These are phyloP conservation scores for Colletotrichum navitas DNA, from an alignment of 2,329 filamentous ascomycete genomes.

Conservation along the genomic window DNA sequence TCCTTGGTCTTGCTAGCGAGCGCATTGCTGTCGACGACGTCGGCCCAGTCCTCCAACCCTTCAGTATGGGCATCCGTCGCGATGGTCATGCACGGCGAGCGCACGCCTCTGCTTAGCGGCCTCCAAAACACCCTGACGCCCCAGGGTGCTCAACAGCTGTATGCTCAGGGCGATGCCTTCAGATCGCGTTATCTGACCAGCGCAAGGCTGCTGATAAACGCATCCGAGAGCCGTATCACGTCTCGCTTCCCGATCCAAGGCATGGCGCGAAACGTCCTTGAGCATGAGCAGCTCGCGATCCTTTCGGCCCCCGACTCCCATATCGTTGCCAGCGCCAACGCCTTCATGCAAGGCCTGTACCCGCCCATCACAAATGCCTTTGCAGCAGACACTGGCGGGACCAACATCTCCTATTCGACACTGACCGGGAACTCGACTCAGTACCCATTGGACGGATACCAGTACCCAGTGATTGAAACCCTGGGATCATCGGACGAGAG, in stretches of 20 bases:
- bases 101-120: constrained; percentile 56
- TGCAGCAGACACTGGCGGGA: constrained; percentile 53
- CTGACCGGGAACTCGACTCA: constrained; percentile 69
- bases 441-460: constrained; percentile 82
- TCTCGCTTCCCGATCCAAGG: constrained; percentile 56
- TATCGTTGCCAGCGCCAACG: constrained; percentile 76
- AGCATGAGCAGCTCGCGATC: constrained; percentile 62
- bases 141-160: constrained; percentile 66
- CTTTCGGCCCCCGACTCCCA: constrained; percentile 57
- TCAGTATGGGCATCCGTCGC: constrained; percentile 64
- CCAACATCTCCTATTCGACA: constrained; percentile 40
- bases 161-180: constrained; percentile 61
- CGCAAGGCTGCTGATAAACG: constrained; percentile 44
- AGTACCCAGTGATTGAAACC: constrained; percentile 77
- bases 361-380: constrained; percentile 70
- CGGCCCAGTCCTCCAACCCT: constrained; percentile 52
- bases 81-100: constrained; percentile 67
- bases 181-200: constrained; percentile 62
- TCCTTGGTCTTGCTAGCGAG: constrained; percentile 43
- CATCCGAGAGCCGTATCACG: constrained; percentile 46
- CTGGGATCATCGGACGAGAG: constrained; percentile 60
- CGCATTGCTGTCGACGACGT: constrained; percentile 45
- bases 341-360: constrained; percentile 88
- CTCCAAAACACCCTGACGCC: constrained; percentile 59
- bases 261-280: constrained; percentile 58